phyloP scores from a whole-genome alignment of 176 grass and related monocot genomes.

The Oryza meridionalis region DNA sequence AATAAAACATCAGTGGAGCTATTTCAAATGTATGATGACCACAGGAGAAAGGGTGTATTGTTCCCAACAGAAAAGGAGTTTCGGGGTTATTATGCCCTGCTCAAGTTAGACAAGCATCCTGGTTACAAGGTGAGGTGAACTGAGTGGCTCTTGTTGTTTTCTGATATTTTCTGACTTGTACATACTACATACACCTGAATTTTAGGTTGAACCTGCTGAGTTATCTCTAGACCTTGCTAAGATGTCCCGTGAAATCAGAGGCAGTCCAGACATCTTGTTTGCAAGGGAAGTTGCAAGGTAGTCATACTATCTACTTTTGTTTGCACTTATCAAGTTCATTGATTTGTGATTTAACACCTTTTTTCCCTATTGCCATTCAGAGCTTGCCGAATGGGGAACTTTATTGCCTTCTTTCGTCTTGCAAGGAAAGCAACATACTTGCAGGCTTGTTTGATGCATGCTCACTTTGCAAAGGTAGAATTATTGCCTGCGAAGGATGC shows the following conservation, averaged over 20 bases:
- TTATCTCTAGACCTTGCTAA: conserved; percentile 94
- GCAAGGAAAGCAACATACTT: conserved; percentile 88
- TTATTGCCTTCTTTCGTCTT: conserved; percentile 89
- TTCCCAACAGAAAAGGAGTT: conserved; percentile 87
- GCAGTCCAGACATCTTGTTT: conserved; percentile 77
- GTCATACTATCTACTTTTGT: conserved; percentile 7
- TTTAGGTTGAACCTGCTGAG: conserved; percentile 89
- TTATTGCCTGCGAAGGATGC: conserved; percentile 7
- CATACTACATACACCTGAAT: conserved; percentile 30
- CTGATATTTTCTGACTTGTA: conserved; percentile 39
- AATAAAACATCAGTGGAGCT: conserved; percentile 95
- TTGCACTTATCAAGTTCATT: conserved; percentile 12
- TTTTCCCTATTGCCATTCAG: conserved; percentile 57
- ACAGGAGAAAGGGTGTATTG: conserved; percentile 75
- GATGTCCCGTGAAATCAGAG: conserved; percentile 86
- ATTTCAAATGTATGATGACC: conserved; percentile 98
- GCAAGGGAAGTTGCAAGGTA: conserved; percentile 93
- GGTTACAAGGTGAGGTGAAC: conserved; percentile 79
- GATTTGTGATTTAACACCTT: conserved; percentile 1
- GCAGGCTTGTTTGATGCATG: conserved; percentile 98
- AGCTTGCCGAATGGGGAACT: conserved; percentile 83
- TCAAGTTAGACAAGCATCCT: conserved; percentile 98
- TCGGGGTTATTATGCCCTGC: conserved; percentile 95
- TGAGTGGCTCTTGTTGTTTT: conserved; percentile 33
- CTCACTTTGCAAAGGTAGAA: conserved; percentile 91